Conservation (phyloP, 2,329 filamentous ascomycete species). For the Xylariaceae sp. region DNA sequence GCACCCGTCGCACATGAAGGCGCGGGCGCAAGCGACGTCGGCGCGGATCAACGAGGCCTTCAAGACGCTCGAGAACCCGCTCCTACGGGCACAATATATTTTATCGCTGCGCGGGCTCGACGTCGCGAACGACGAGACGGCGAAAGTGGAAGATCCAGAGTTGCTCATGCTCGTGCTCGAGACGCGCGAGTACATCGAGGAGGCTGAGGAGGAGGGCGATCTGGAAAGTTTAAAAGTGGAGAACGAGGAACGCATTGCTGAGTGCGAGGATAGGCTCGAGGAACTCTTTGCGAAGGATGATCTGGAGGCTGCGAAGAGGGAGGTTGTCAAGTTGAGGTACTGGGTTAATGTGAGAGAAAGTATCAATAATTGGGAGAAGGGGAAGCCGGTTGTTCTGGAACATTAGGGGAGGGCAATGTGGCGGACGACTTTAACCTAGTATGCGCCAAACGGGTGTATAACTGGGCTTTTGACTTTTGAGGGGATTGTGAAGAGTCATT, state of each 20-base stretch:
- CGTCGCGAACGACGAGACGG: conserved; percentile 78
- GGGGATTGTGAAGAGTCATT: too few relatives aligned
- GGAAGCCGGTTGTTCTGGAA: conserved; percentile 64
- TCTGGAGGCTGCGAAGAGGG: conserved; percentile 68
- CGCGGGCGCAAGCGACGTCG: conserved; percentile 76
- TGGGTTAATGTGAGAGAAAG: conserved; percentile 89
- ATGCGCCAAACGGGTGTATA: too few relatives aligned
- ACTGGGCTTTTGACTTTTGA: too few relatives aligned
- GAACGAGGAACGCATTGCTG: conserved; percentile 72
- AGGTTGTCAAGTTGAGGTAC: conserved; percentile 82
- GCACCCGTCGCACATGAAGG: conserved; percentile 59
- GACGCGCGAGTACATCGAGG: conserved; percentile 76
- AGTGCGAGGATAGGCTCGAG: conserved; percentile 68
- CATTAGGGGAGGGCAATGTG: conserved; percentile 53
- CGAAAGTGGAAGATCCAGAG: conserved; percentile 70
- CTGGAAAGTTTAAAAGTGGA: conserved; percentile 63
- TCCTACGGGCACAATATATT: conserved; percentile 88
- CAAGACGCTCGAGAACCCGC: conserved; percentile 78
- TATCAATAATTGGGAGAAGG: conserved; percentile 83
- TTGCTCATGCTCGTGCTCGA: conserved; percentile 83
- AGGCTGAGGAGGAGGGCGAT: conserved; percentile 70
- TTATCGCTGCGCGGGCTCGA: conserved; percentile 75
- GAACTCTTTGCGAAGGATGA: conserved; percentile 71
- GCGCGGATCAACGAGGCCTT: conserved; percentile 91
- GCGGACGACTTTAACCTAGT: too few relatives aligned